A percentile compares a stretch with the other conserved stretches of the same genome.
These are phyloP conservation scores for Tritrichomonas musculus DNA, from an alignment of 208 protist genomes.

Conservation along the genomic window DNA sequence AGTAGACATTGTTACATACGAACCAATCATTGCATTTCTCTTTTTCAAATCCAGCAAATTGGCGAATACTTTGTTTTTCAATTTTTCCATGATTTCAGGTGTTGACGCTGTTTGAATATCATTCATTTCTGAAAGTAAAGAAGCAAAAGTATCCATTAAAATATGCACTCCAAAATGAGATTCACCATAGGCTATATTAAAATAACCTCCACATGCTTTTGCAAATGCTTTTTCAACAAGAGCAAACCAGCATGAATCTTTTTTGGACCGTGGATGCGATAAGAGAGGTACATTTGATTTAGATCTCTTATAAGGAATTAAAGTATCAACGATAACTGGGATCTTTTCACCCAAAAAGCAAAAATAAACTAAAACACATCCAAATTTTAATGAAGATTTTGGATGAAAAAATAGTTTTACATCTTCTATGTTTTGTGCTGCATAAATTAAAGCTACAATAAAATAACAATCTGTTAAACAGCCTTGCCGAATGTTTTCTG, in stretches of 20 bases:
- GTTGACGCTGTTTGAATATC: too few relatives aligned
- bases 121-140: too few relatives aligned
- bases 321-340: not conserved
- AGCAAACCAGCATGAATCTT: not conserved
- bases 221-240: slow-evolving; percentile 13
- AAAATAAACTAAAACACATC: not conserved
- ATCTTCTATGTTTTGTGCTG: not conserved
- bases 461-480: not conserved
- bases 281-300: not conserved
- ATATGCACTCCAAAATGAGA: too few relatives aligned
- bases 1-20: too few relatives aligned
- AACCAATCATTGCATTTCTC: too few relatives aligned
- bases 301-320: not conserved
- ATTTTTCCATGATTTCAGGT: too few relatives aligned
- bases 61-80: too few relatives aligned
- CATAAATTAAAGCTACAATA: not conserved
- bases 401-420: not conserved
- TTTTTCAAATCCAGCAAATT: too few relatives aligned
- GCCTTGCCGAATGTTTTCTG: not conserved
- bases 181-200: too few relatives aligned
- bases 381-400: not conserved
- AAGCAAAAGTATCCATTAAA: too few relatives aligned
- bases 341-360: not conserved
- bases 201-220: not conserved
- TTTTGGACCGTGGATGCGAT: not conserved